These are phyloP conservation scores for Striga asiatica DNA, from an alignment of 257 asterid species.

Conservation along the genomic window DNA sequence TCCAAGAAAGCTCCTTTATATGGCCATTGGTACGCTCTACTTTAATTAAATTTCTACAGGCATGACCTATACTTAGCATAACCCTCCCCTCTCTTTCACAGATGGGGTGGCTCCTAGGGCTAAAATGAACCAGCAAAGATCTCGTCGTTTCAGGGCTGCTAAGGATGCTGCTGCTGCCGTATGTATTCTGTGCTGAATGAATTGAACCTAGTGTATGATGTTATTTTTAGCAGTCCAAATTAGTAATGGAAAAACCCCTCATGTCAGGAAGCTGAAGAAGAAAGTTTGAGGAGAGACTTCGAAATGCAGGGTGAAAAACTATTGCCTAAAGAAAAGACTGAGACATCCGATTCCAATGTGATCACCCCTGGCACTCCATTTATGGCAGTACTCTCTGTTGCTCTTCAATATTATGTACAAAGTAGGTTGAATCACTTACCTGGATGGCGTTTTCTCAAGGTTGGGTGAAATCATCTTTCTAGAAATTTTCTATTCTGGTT, in stretches of 20 bases:
- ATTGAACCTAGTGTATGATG: slow-evolving; percentile 4
- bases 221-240: slow-evolving; percentile 4
- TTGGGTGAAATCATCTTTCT: slow-evolving; percentile 21
- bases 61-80: slow-evolving; percentile 6
- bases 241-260: slow-evolving; percentile 15
- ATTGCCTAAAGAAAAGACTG: slow-evolving; percentile 54
- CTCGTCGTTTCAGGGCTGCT: slow-evolving; percentile 98
- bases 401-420: slow-evolving; percentile 88
- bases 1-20: slow-evolving; percentile 85
- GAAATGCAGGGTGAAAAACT: slow-evolving; percentile 48
- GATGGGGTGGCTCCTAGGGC: slow-evolving; percentile 99
- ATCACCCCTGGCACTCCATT: slow-evolving; percentile 96
- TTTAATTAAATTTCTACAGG: slow-evolving; percentile 3
- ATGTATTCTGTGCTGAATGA: slow-evolving; percentile 21
- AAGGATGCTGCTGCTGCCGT: slow-evolving; percentile 97
- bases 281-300: slow-evolving; percentile 59
- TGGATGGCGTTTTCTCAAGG: slow-evolving; percentile 91
- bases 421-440: slow-evolving; percentile 64
- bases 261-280: slow-evolving; percentile 84
- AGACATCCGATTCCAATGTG: slow-evolving; percentile 90
- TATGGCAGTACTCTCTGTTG: slow-evolving; percentile 85
- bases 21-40: slow-evolving; percentile 88
- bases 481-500: slow-evolving; percentile 2
- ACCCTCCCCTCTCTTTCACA: slow-evolving; percentile 18
- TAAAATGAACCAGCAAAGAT: slow-evolving; percentile 97